Percentiles rank a stretch among this genome's conserved stretches.
Conservation (phyloP, 176 grass and related monocot genomes). For the Carex cristatella region DNA sequence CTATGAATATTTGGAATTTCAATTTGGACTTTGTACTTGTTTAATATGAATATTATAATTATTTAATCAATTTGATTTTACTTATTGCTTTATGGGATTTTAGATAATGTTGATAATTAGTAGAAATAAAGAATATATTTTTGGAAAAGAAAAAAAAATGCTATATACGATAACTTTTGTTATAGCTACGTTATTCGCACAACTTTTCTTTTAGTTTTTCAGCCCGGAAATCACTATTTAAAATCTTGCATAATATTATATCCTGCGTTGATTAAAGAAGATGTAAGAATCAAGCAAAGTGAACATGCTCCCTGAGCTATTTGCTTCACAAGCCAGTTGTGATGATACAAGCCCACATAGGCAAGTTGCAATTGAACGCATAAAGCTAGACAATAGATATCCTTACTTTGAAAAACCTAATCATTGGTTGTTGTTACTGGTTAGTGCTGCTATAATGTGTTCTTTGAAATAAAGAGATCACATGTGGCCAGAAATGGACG, state of each 20-base stretch:
- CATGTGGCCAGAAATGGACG: conserved; percentile 21
- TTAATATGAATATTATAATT: too few relatives aligned
- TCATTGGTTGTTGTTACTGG: conserved; percentile 22
- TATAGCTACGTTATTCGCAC: too few relatives aligned
- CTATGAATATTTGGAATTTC: too few relatives aligned
- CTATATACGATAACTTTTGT: too few relatives aligned
- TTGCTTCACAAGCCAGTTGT: not conserved
- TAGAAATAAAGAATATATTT: too few relatives aligned
- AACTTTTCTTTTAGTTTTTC: too few relatives aligned
- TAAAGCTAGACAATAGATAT: conserved; percentile 26
- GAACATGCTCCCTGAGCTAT: not conserved
- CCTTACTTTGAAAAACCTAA: conserved; percentile 1
- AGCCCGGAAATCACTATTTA: too few relatives aligned
- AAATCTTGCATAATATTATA: not conserved
- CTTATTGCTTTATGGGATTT: too few relatives aligned
- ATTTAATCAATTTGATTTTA: too few relatives aligned
- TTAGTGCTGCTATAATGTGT: conserved; percentile 12
- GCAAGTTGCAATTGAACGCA: conserved; percentile 10
- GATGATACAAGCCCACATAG: conserved; percentile 23
- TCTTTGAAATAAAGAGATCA: conserved; percentile 13
- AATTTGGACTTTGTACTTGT: too few relatives aligned
- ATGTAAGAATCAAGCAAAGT: conserved; percentile 25
- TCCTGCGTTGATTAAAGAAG: not conserved
- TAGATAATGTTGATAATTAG: too few relatives aligned
- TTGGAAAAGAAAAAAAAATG: too few relatives aligned